Conservation (phyloP, 306 rosid genomes). For the Pueraria montana region DNA sequence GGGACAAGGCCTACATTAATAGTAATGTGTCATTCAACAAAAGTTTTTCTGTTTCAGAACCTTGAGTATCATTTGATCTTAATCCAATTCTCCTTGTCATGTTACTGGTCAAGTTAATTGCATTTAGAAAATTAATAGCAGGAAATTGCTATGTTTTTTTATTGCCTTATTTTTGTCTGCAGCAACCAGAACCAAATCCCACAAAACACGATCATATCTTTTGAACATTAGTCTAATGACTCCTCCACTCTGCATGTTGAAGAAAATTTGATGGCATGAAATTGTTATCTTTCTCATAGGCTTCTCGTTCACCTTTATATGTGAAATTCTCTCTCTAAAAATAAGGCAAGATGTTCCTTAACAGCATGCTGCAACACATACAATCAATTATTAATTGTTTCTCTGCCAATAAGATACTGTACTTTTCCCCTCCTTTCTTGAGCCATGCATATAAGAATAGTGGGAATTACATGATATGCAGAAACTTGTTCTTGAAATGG, state of each 20-base stretch:
- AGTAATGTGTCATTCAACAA: neutral
- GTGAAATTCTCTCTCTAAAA: neutral
- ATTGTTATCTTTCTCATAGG: neutral
- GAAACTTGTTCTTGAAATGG: constrained; percentile 17
- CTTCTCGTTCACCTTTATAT: neutral
- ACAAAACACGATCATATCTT: constrained; percentile 39
- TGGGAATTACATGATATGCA: neutral
- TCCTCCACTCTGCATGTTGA: constrained; percentile 17
- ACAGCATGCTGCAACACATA: constrained; percentile 4
- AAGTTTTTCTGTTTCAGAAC: neutral
- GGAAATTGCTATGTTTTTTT: neutral
- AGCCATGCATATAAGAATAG: constrained; percentile 6
- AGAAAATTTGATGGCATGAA: neutral
- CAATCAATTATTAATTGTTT: constrained; percentile 10
- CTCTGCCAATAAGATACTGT: neutral
- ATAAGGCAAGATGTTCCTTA: constrained; percentile 8
- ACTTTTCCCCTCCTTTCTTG: neutral
- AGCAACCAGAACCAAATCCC: constrained; percentile 42
- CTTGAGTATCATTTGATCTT: constrained; percentile 25
- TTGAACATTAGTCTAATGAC: constrained; percentile 12
- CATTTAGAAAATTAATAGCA: constrained; percentile 26
- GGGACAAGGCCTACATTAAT: neutral
- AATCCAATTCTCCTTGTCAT: constrained; percentile 3
- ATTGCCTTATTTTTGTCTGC: constrained; percentile 34
- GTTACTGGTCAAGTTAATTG: constrained; percentile 33